phyloP scores from a whole-genome alignment of 2,329 filamentous ascomycete genomes.

The Lanzia echinophila region DNA sequence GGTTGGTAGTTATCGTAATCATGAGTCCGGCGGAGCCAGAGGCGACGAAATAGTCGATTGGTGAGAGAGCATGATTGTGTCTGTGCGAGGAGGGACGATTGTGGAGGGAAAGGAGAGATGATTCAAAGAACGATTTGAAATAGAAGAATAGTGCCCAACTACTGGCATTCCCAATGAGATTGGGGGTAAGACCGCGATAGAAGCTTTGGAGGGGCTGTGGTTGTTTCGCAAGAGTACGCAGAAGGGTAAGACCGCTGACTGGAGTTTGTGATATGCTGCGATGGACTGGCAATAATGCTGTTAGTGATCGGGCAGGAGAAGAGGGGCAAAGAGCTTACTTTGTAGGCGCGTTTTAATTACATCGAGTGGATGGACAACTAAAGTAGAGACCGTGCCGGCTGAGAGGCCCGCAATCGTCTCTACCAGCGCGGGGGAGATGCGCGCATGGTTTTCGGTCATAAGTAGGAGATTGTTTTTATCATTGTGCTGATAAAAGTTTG shows the following conservation, averaged over 20 bases:
- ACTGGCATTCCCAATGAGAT: conserved; percentile 81
- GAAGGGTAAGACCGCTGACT: conserved; percentile 45
- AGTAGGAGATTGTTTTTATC: conserved; percentile 12
- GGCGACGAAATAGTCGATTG: conserved; percentile 70
- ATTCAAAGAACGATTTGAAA: conserved; percentile 54
- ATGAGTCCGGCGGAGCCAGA: conserved; percentile 64
- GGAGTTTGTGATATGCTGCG: conserved; percentile 38
- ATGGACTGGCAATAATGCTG: conserved; percentile 38
- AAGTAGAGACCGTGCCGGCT: conserved; percentile 78
- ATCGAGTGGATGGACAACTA: conserved; percentile 87
- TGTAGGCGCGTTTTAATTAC: conserved; percentile 96
- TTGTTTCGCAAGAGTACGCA: conserved; percentile 37
- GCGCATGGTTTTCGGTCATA: conserved; percentile 39
- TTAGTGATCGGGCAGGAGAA: conserved; percentile 33
- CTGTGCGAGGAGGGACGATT: conserved; percentile 11
- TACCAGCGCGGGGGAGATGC: conserved; percentile 68
- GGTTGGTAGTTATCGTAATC: conserved; percentile 82
- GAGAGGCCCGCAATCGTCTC: conserved; percentile 87
- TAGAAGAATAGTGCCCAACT: conserved; percentile 94
- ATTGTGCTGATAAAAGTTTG: conserved; percentile 18
- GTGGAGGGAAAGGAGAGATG: conserved; percentile 26
- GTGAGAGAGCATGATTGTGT: conserved; percentile 14
- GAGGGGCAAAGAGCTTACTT: conserved; percentile 41
- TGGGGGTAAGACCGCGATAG: conserved; percentile 85
- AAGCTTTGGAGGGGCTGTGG: conserved; percentile 60